phyloP scores from a whole-genome alignment of 495 filamentous ascomycete species.

The Penicillium paxilli region DNA sequence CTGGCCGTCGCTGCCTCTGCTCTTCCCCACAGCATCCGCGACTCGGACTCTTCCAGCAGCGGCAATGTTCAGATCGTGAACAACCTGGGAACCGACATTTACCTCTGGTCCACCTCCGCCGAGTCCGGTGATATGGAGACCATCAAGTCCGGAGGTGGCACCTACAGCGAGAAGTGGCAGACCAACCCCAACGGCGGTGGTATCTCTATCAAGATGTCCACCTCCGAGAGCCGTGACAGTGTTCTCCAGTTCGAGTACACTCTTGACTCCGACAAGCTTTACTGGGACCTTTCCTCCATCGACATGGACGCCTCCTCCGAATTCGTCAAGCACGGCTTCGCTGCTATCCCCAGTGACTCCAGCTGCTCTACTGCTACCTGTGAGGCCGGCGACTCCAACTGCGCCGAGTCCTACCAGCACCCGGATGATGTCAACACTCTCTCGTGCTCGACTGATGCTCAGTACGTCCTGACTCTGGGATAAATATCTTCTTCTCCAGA shows the following conservation, averaged over 20 bases:
- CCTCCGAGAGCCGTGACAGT: conserved; percentile 26
- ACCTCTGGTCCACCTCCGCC: conserved; percentile 44
- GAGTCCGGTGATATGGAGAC: conserved; percentile 39
- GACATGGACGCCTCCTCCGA: conserved; percentile 20
- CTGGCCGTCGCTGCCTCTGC: conserved; percentile 23
- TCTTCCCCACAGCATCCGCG: conserved; percentile 15
- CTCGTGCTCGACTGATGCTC: conserved; percentile 23
- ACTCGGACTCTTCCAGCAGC: conserved; percentile 10
- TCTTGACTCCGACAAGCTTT: conserved; percentile 20
- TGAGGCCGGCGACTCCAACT: conserved; percentile 25
- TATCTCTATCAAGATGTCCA: conserved; percentile 49
- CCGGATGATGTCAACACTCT: conserved; percentile 35
- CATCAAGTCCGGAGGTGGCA: conserved; percentile 35
- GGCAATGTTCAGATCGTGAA: conserved; percentile 34
- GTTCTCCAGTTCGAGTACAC: conserved; percentile 45
- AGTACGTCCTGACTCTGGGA: conserved; percentile 31
- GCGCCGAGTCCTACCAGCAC: conserved; percentile 32
- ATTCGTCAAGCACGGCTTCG: conserved; percentile 23
- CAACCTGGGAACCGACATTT: conserved; percentile 38
- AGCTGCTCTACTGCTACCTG: conserved; percentile 28
- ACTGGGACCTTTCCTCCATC: conserved; percentile 39
- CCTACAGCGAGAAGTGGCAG: conserved; percentile 35
- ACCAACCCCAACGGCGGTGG: conserved; percentile 45
- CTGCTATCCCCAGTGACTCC: conserved; percentile 18
- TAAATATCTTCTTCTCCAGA: conserved; percentile 4